Base-by-base conservation (phyloP, 2,329 filamentous ascomycete species). In the Scedosporium boydii region DNA sequence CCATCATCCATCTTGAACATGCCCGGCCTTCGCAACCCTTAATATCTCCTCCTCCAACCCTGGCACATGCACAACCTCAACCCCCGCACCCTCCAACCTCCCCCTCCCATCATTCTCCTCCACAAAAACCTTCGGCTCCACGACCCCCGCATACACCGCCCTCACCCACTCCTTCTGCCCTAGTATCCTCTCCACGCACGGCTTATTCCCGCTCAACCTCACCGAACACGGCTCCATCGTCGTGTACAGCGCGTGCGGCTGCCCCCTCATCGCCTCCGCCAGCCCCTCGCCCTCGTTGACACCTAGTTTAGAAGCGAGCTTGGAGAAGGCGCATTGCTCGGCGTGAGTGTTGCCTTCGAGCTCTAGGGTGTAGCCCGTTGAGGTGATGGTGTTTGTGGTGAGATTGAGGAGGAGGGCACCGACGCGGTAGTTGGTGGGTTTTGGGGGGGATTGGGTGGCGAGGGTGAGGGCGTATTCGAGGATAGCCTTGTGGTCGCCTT, bases 341-440 rank as follows among this genome's bases (percentile, higher is more conserved):
- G 95, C 95, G 71, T 99, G 95, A 0, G 95, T 98, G 76, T 99
- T 99, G 51, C 93, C 95, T 0, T 86, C 82, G 3, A 93, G 85
- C 74, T 99, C 93, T 63, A 97, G 82, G 0, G 95, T 97, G 77
- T 93, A 98, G 62, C 95, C 93, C 1, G 90, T 90, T 0, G 89
- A 84, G 29, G 96, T 80, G 63, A 96, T 78, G 27, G 76, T 72
- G 68, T 86, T 81, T 42, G 77, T 80, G 51, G 75, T 75, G 14
- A 79, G 72, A 63, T 86, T 80, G 21, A 95, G 81, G 46, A 98
- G 81, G n/a, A 96, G 74, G n/a, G 95, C 95, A 51, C 95, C 95
- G 23, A 99, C 93, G 64, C 93, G 86, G 78, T 92, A 99, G 74
- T 98, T 98, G 60, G 91, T 92, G 2, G 93, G 89, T 69, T 89